Base-by-base conservation (phyloP, 208 protist genomes). In the Trypanosoma caninum region DNA sequence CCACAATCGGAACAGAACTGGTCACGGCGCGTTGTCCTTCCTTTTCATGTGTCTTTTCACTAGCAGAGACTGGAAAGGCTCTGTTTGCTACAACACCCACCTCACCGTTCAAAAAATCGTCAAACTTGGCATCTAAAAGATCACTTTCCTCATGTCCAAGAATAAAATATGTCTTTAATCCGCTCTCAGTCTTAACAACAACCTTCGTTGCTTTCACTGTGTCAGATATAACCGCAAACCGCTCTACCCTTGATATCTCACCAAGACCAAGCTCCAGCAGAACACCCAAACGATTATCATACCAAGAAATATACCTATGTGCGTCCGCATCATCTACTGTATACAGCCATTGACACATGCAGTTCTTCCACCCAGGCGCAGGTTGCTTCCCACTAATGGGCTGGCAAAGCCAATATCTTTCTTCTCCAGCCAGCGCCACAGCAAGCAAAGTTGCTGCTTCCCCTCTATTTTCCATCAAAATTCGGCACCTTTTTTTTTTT, bases 391-490 rank as follows among this genome's bases (percentile, higher is more conserved):
- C 63, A 31, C 60, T 63, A 5, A 68, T 56, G 11, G 76, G 84
- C 53, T 81, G 72, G 33, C 80, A 77, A 23, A 94, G 63, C 85
- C 88, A 94, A 57, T 82, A 94, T 10, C 72, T 89, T 31, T 80
- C 69, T 69, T 94, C 84, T 18, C 79, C 88, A 23, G 63, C 62
- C n/a, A 94, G 69, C 28, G 80, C 88, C 8, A 91, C 82, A 5
- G 84, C 88, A 22, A 94, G 58, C n/a, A 92, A 53, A 27, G 70
- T 71, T 54, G 74, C 70, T 22, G 72, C 67, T 25, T 69, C 48
- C 55, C 58, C 42, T 59, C 48, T 25, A 51, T 51, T 35, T 30
- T 53, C 50, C 20, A 37, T 40, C 14, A 48, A 46, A 25, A 37
- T 10, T 7, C 35, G 28, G 28, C 16, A 11, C 20, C 44, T 62